Conservation (phyloP, 1,139 yeast species). For the Scheffersomyces lignicola region DNA sequence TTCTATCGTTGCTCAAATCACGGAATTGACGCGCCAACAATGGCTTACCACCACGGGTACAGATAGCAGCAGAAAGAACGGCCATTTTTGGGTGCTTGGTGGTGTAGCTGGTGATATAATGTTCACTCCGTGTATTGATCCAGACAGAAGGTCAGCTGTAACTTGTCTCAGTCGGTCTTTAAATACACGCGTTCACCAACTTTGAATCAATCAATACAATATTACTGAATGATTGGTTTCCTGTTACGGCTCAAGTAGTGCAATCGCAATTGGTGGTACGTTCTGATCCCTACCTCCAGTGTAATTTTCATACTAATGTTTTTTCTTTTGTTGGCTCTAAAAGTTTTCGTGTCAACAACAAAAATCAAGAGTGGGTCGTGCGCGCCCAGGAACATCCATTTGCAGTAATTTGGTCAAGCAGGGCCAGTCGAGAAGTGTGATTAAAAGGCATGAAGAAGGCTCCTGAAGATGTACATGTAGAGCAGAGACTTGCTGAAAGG, state of each 20-base stretch:
- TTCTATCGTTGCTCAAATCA: conserved; percentile 81
- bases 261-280: background rate
- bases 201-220: background rate
- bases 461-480: too few species aligned
- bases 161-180: background rate
- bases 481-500: too few species aligned
- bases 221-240: conserved; percentile 1
- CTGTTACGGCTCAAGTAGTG: conserved; percentile 1
- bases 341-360: conserved; percentile 3
- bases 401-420: too few species aligned
- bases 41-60: conserved; percentile 94
- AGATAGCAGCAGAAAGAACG: conserved; percentile 89
- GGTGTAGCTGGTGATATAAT: conserved; percentile 1
- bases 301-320: background rate
- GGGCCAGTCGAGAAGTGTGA: too few species aligned
- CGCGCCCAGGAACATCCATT: too few species aligned
- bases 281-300: conserved; percentile 1
- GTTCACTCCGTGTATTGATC: background rate
- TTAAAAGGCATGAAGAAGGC: too few species aligned
- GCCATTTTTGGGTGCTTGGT: conserved; percentile 20
- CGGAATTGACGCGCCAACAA: conserved; percentile 90
- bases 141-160: background rate
- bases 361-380: background rate
- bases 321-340: conserved; percentile 1
- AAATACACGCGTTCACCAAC: background rate